Evolutionary conservation across 1,284 basidiomycete genomes (phyloP).

Genomic region (Exobasidium cylindrosporum): DNA sequence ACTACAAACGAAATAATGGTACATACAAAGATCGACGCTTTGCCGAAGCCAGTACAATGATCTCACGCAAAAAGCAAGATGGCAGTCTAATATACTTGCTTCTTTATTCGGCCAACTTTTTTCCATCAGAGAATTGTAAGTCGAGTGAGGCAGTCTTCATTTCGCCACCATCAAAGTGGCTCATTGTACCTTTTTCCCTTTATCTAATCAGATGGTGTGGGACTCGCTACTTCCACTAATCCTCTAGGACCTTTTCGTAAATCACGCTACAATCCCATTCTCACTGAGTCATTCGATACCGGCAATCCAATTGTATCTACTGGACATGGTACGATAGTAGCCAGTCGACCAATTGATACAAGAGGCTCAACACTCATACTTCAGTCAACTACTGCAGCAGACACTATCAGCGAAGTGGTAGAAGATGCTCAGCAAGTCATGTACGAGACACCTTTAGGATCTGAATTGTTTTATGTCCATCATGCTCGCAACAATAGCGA

Average conservation of each 20-base stretch:
- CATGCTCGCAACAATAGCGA: conserved; percentile 12
- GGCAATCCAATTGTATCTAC: conserved; percentile 6
- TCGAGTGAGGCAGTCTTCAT: neutral
- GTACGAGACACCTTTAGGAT: conserved; percentile 13
- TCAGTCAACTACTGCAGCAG: neutral
- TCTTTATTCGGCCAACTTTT: conserved; percentile 11
- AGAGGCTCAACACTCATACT: neutral
- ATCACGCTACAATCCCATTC: conserved; percentile 9
- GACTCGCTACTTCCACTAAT: neutral
- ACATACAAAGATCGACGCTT: conserved; percentile 15
- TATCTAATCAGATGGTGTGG: conserved; percentile 4
- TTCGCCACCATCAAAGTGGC: too few relatives aligned
- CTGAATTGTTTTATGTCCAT: conserved; percentile 15
- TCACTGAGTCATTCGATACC: neutral
- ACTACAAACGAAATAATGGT: conserved; percentile 12
- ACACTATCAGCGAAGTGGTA: neutral
- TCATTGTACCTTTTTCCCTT: neutral
- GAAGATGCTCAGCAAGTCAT: conserved; percentile 13
- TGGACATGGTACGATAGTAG: conserved; percentile 11
- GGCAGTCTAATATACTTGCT: conserved; percentile 5
- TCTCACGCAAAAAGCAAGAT: conserved; percentile 9
- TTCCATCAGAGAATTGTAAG: conserved; percentile 4
- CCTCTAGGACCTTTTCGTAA: conserved; percentile 16
- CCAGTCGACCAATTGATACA: neutral
- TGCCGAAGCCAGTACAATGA: conserved; percentile 9